Evolutionary conservation across 2,329 filamentous ascomycete genomes (phyloP), one percentile per base, ranked within the genome.

Genomic region (Phaeosphaeria sp.): DNA sequence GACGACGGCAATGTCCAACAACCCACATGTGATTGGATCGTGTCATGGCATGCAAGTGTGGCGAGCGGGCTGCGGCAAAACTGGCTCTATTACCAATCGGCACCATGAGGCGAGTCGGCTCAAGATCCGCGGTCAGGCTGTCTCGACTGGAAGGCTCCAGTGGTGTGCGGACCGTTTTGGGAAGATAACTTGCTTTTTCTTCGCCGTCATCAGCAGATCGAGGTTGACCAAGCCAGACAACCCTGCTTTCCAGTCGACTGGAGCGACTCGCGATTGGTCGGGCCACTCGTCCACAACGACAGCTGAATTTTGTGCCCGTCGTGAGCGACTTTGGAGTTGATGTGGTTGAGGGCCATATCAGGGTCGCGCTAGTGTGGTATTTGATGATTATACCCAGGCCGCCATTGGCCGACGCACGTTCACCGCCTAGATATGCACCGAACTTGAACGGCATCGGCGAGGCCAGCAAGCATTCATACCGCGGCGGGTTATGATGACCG

Each of bases 391-490:
- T 70, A 59, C 55, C 58, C 56, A 39, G 22, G 30, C 15, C 30
- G 20, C 56, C 53, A 70, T 70, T 70, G 67, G 67, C 66, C 55
- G 9, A n/a, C 43, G 39, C 48, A 51, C 59, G 56, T 66, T 66
- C 63, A 66, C 63, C 63, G 63, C 63, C 42, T 57, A 60, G 50
- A 51, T 52, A 57, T 56, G 44, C 21, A 54, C 57, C 51, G 59
- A 46, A 44, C 56, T 30, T 43, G 45, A 20, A 60, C 56, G 48
- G 56, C 60, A 61, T 60, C 61, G 61, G 53, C 57, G 55, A 57
- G 59, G 61, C 57, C 55, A 52, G 55, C 64, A 49, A 61, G 56
- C 61, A 61, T 51, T 53, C 58, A 59, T 47, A 57, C 54, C 51
- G 49, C 56, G 40, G 59, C 56, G 55, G 51, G 46, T 63, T 64